Base-by-base conservation (phyloP, 2,329 filamentous ascomycete genomes). In the Achaetomium macrosporum region DNA sequence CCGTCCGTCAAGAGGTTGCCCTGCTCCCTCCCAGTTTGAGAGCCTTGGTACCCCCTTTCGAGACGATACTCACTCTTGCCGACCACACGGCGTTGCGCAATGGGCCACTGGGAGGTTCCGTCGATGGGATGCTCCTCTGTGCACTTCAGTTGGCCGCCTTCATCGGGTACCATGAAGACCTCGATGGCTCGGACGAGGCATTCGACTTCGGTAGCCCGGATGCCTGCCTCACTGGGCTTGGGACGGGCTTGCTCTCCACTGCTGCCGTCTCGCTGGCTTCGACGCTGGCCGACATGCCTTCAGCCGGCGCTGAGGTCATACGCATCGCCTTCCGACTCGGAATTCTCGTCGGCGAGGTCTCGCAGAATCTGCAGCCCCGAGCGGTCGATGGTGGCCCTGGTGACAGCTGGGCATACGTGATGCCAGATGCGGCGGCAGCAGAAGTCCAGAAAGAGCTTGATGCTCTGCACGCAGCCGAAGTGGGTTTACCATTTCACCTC, bases 241-340 rank as follows among this genome's bases (percentile, higher is more conserved):
- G 46, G 12, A 48, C 16, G 1, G 46, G 46, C 12, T 8, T 48
- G 10, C 17, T 48, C 1, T 11, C 46, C 1, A 42, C 37, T 4
- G 46, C 29, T 8, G 46, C 46, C 5, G 46, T 48, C 6, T 19
- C 46, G 3, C 29, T 75, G 1, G 65, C 76, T 5, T 51, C 62
- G 0, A 66, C 62, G 0, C n/a, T 75, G 5, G 58, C 65, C 0
- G 72, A 76, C 17, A 40, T 79, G 0, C 62, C 71, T 2, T 39
- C 65, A 2, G 61, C 63, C n/a, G 76, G 73, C 7, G 72, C 69
- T 0, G 65, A 77, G 47, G 68, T 64, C 1, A 60, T 76, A 2
- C 66, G 73, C 0, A 33, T 69, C 1, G 72, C 76, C 1, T 78
- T 79, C 53, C 67, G 75, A 1, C 63, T 78, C 3, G 75, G 75